Percentiles rank a stretch among this genome's conserved stretches.
Evolutionary conservation across 305 asterid genomes (phyloP).

Genomic region (Fraxinus velutina): DNA sequence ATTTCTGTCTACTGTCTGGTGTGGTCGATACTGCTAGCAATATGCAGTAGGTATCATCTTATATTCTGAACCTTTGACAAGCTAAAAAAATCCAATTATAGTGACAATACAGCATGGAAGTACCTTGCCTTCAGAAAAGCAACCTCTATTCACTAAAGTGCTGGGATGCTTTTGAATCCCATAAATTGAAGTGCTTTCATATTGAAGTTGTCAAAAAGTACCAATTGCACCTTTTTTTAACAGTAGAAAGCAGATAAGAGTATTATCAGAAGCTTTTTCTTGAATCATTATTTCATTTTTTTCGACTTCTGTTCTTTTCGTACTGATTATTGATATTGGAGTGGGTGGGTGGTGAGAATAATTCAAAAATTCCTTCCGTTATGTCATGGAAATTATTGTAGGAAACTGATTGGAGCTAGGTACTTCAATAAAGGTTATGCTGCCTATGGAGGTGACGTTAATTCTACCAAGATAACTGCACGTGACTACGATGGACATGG

Average conservation of each 20-base stretch:
- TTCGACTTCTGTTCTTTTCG: not conserved
- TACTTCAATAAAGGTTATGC: slow-evolving; percentile 21
- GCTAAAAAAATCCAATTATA: not conserved
- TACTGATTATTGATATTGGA: not conserved
- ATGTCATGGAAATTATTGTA: not conserved
- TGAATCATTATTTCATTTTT: not conserved
- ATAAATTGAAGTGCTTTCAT: not conserved
- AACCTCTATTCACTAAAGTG: not conserved
- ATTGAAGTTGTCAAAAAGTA: not conserved
- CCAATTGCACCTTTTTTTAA: not conserved
- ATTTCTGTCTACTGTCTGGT: not conserved
- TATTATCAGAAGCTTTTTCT: not conserved
- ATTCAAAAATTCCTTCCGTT: not conserved
- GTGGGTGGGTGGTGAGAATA: not conserved
- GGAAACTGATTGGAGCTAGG: slow-evolving; percentile 24
- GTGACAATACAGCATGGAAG: not conserved
- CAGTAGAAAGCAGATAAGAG: not conserved
- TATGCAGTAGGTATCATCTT: not conserved
- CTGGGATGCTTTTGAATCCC: not conserved
- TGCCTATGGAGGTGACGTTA: not conserved
- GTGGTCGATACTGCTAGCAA: not conserved
- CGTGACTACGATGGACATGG: slow-evolving; percentile 24
- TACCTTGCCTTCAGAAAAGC: not conserved
- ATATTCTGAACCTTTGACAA: not conserved
- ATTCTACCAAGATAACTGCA: not conserved